A percentile compares a stretch with the other conserved stretches of the same genome.
phyloP scores from a whole-genome alignment of 169 alveolate genomes.

The Babesia bigemina region DNA sequence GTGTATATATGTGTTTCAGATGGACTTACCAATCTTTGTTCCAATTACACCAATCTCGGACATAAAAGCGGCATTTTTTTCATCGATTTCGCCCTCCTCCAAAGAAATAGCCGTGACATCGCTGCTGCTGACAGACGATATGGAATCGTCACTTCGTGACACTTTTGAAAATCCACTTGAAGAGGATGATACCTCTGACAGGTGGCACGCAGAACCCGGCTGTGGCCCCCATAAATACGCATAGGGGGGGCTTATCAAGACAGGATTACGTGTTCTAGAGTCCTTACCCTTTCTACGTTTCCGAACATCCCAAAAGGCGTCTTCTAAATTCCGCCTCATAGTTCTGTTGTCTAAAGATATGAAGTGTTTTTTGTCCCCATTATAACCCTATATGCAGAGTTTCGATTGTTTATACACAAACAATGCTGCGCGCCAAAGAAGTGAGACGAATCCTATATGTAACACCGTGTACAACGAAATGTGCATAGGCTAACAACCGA shows the following conservation, averaged over 20 bases:
- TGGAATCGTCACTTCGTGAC: constrained; percentile 6
- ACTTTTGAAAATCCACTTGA: constrained; percentile 1
- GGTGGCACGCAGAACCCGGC: neutral
- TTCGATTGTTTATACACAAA: no score
- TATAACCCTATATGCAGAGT: no score
- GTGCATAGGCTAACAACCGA: no score
- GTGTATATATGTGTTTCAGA: neutral
- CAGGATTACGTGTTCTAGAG: neutral
- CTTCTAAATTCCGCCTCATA: constrained; percentile 18
- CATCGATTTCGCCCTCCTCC: constrained; percentile 37
- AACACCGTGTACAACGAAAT: no score
- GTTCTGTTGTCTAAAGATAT: neutral
- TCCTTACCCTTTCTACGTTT: neutral
- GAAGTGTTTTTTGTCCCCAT: no score
- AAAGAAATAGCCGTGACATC: neutral
- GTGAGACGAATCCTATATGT: no score
- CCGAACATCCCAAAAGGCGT: neutral
- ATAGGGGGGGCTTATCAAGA: neutral
- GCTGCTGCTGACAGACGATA: constrained; percentile 31
- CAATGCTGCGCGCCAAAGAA: no score
- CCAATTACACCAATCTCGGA: neutral
- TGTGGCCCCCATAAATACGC: neutral
- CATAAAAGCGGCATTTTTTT: neutral
- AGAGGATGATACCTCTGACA: neutral
- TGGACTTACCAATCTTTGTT: neutral